phyloP scores from a whole-genome alignment of 306 rosid species.

The Gynostemma pentaphyllum region DNA sequence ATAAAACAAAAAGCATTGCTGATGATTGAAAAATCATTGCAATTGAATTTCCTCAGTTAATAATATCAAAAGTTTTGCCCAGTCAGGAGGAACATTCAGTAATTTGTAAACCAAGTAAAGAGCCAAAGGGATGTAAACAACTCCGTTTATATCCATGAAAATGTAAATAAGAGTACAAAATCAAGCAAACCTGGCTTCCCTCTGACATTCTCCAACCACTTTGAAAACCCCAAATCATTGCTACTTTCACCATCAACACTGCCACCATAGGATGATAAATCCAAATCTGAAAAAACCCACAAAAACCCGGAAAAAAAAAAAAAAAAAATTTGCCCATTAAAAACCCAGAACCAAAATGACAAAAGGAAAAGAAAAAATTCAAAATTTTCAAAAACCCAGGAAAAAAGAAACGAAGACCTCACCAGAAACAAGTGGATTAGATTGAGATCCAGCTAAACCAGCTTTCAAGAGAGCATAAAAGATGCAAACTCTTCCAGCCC shows the following conservation, averaged over 20 bases:
- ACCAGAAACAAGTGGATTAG: constrained; percentile 79
- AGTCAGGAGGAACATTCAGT: not conserved
- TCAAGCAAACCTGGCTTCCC: constrained; percentile 64
- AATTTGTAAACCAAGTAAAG: not conserved
- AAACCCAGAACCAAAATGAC: not conserved
- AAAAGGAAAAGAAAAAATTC: not conserved
- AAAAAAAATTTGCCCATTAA: not conserved
- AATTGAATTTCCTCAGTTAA: not conserved
- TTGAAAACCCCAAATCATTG: constrained; percentile 80
- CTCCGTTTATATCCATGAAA: not conserved
- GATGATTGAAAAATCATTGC: not conserved
- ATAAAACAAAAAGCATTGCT: not conserved
- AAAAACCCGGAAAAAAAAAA: constrained; percentile 10
- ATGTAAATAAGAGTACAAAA: not conserved
- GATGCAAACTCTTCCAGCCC: constrained; percentile 80
- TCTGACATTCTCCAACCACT: constrained; percentile 51
- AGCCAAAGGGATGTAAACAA: not conserved
- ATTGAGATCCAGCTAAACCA: constrained; percentile 85
- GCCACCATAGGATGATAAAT: constrained; percentile 17
- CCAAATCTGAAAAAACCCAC: constrained; percentile 55
- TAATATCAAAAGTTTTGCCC: not conserved
- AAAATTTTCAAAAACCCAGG: not conserved
- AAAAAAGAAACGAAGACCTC: not conserved
- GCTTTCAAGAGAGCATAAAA: constrained; percentile 76
- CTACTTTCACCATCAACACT: constrained; percentile 27